Evolutionary conservation across 257 asterid species (phyloP).

Genomic region (Rauvolfia tetraphylla): DNA sequence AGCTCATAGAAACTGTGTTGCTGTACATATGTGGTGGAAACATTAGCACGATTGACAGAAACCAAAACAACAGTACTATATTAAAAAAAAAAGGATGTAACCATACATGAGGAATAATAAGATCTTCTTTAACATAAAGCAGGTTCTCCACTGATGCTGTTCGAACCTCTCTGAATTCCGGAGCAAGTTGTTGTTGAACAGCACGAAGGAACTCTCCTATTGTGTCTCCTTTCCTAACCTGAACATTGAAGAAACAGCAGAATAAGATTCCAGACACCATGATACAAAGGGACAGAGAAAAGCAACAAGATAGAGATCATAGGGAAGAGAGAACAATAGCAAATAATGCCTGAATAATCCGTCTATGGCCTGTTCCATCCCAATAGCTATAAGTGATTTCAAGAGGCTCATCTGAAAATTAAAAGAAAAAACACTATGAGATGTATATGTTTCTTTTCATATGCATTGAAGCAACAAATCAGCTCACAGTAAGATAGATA

Average conservation of each 20-base stretch:
- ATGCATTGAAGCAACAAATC: not conserved
- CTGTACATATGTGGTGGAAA: conserved; percentile 31
- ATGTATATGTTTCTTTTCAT: not conserved
- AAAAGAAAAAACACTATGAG: conserved; percentile 4
- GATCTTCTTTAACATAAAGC: conserved; percentile 98
- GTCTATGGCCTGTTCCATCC: conserved; percentile 99
- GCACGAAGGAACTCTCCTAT: conserved; percentile 95
- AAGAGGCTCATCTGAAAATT: conserved; percentile 76
- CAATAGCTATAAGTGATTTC: conserved; percentile 95
- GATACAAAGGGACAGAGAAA: not conserved
- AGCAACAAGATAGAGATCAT: not conserved
- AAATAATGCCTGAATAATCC: conserved; percentile 61
- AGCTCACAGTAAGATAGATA: not conserved
- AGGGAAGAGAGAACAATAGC: not conserved
- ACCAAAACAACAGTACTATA: not conserved
- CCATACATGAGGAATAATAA: conserved; percentile 94
- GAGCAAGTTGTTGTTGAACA: conserved; percentile 98
- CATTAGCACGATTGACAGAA: conserved; percentile 1
- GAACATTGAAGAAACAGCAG: conserved; percentile 3
- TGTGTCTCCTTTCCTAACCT: conserved; percentile 91
- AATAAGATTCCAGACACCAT: not conserved
- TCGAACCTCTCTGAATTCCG: conserved; percentile 94
- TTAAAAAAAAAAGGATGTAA: not conserved
- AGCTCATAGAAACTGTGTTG: conserved; percentile 98
- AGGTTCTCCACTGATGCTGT: conserved; percentile 94